These are phyloP conservation scores for Debaryomyces coudertii DNA, from an alignment of 1,139 yeast genomes.

Conservation along the genomic window DNA sequence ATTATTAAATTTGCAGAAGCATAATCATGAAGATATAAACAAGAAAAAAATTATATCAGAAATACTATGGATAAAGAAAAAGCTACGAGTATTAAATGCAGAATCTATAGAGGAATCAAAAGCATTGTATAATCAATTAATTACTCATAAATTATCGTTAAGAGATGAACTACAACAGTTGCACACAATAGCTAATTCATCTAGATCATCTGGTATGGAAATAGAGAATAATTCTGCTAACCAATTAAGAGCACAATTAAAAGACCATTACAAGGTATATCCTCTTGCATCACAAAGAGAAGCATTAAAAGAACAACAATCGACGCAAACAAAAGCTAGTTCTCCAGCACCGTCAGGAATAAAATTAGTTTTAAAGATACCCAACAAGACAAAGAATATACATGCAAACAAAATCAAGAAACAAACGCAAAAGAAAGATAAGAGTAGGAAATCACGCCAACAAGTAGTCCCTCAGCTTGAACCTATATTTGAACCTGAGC, in stretches of 20 bases:
- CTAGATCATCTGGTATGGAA: slow-evolving; percentile 9
- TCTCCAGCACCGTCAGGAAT: slow-evolving; percentile 21
- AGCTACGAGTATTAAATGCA: slow-evolving; percentile 18
- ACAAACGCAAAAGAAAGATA: slow-evolving; percentile 8
- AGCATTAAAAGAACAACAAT: slow-evolving; percentile 39
- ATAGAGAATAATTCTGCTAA: slow-evolving; percentile 20
- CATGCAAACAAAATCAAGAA: slow-evolving; percentile 8
- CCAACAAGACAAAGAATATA: slow-evolving; percentile 17
- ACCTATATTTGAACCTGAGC: slow-evolving; percentile 8
- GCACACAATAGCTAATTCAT: slow-evolving; percentile 18
- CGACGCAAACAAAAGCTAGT: slow-evolving; percentile 16
- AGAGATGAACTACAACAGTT: slow-evolving; percentile 37
- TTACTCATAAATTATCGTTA: slow-evolving; percentile 34
- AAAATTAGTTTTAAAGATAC: slow-evolving; percentile 35
- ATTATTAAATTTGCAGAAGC: slow-evolving; percentile 17
- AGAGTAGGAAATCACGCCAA: neutral
- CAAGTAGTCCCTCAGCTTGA: slow-evolving; percentile 1
- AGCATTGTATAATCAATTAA: slow-evolving; percentile 39
- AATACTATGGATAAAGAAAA: slow-evolving; percentile 16
- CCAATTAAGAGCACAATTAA: slow-evolving; percentile 34
- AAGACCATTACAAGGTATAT: slow-evolving; percentile 36
- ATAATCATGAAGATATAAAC: slow-evolving; percentile 5
- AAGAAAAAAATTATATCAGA: slow-evolving; percentile 14
- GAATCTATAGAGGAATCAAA: slow-evolving; percentile 42
- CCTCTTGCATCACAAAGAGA: slow-evolving; percentile 46